A percentile compares a stretch with the other conserved stretches of the same genome.
Conservation (phyloP, 805 yeast species). For the Ascoidea tarda region DNA sequence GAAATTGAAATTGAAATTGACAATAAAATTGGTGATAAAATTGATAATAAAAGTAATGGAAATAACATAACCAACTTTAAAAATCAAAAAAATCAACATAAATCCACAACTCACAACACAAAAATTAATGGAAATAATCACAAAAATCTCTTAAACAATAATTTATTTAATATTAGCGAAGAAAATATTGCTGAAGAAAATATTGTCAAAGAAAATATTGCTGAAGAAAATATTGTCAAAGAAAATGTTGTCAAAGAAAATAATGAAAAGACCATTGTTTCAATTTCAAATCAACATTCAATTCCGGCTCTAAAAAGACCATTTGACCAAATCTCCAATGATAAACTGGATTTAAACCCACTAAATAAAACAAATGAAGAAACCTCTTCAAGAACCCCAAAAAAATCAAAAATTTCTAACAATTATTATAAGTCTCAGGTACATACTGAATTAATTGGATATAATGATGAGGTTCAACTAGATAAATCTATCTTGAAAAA, state of each 20-base stretch:
- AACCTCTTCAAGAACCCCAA: too few relatives aligned
- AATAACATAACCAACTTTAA: constrained; percentile 1
- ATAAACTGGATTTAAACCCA: not conserved
- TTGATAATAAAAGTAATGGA: not conserved
- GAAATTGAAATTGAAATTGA: not conserved
- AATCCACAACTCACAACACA: constrained; percentile 7
- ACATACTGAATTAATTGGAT: too few relatives aligned
- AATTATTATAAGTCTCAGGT: not conserved
- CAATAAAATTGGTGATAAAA: not conserved
- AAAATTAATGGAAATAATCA: constrained; percentile 22
- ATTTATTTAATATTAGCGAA: not conserved
- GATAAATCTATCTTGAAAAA: not conserved
- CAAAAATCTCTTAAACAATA: not conserved
- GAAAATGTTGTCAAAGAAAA: constrained; percentile 1
- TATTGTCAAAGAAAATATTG: not conserved
- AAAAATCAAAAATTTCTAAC: not conserved
- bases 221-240: not conserved
- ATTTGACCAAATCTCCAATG: too few relatives aligned
- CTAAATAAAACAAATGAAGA: not conserved
- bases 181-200: not conserved
- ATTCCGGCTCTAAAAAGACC: too few relatives aligned
- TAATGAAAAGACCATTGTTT: constrained; percentile 18
- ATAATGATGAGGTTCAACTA: too few relatives aligned
- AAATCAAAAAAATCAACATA: not conserved
- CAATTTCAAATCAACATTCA: not conserved